A percentile compares a stretch with the other conserved stretches of the same genome.
Evolutionary conservation across 768 basidiomycete genomes (phyloP).

Genomic region (Pleurotus eryngii): DNA sequence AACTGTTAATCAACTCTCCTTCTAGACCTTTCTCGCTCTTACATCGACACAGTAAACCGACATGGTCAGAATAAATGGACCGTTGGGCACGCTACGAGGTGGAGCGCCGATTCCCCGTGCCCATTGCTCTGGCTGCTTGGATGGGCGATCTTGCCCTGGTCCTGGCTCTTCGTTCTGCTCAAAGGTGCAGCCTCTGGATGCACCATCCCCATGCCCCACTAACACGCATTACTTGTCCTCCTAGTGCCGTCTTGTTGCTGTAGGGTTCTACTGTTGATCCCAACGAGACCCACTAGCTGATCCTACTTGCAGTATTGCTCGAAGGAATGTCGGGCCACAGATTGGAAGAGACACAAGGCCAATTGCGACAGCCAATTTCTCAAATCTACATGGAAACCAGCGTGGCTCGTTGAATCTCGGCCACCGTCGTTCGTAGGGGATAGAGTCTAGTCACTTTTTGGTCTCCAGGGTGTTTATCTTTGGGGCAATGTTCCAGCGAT

Average conservation of each 20-base stretch:
- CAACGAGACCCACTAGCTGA: background rate
- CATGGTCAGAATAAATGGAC: no score
- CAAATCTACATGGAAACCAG: slow-evolving; percentile 24
- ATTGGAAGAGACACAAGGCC: slow-evolving; percentile 26
- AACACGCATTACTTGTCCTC: background rate
- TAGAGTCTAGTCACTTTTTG: background rate
- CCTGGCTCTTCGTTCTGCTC: background rate
- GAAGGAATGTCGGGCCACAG: slow-evolving; percentile 25
- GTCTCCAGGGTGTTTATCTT: background rate
- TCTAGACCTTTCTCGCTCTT: no score
- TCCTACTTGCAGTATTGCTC: slow-evolving; percentile 27
- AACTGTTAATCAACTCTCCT: no score
- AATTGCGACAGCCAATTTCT: slow-evolving; percentile 25
- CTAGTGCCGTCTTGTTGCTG: background rate
- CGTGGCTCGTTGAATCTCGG: slow-evolving; percentile 24
- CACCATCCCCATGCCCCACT: background rate
- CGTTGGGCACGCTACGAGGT: background rate
- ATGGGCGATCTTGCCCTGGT: background rate
- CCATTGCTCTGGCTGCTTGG: background rate
- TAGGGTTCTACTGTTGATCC: background rate
- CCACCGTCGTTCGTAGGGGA: slow-evolving; percentile 19
- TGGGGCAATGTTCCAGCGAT: slow-evolving; percentile 26
- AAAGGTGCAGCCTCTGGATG: background rate
- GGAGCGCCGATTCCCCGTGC: background rate
- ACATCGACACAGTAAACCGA: no score